These are phyloP conservation scores for Citrullus colocynthis DNA, from an alignment of 306 rosid species.

Conservation along the genomic window DNA sequence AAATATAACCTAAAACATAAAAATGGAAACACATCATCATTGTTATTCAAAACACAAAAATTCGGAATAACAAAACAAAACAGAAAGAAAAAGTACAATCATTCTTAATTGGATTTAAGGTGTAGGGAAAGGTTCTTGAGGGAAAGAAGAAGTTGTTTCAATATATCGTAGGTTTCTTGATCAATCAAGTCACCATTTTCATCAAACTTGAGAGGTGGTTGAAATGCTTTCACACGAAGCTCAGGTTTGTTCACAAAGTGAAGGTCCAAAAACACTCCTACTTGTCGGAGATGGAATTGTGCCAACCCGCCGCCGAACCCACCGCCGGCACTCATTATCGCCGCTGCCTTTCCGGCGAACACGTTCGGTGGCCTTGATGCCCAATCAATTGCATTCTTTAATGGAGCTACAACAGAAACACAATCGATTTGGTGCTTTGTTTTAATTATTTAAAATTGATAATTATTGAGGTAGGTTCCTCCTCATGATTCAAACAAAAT, in stretches of 20 bases:
- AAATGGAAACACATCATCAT: too few relatives aligned
- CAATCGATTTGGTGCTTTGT: too few relatives aligned
- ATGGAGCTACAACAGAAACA: slow-evolving; percentile 22
- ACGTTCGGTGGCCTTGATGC: slow-evolving; percentile 73
- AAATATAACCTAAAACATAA: too few relatives aligned
- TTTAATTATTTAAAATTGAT: too few relatives aligned
- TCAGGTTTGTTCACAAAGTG: slow-evolving; percentile 91
- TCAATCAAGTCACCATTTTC: slow-evolving; percentile 53
- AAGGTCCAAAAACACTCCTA: slow-evolving; percentile 66
- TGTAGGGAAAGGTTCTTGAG: slow-evolving; percentile 2
- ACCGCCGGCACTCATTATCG: slow-evolving; percentile 78
- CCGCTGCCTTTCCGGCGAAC: slow-evolving; percentile 71
- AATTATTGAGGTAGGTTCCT: too few relatives aligned
- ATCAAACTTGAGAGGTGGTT: slow-evolving; percentile 61
- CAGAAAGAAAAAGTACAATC: too few relatives aligned
- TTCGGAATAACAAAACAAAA: too few relatives aligned
- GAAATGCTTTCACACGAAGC: slow-evolving; percentile 44
- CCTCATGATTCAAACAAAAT: too few relatives aligned
- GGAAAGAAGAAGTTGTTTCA: slow-evolving; percentile 40
- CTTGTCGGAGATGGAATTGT: slow-evolving; percentile 82
- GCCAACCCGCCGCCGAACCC: slow-evolving; percentile 52
- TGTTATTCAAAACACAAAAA: too few relatives aligned
- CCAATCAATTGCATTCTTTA: slow-evolving; percentile 84
- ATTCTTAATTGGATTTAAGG: not conserved
- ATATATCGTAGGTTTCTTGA: slow-evolving; percentile 23